Base-by-base conservation (phyloP, 2,329 filamentous ascomycete genomes). In the Akanthomyces lecanii region DNA sequence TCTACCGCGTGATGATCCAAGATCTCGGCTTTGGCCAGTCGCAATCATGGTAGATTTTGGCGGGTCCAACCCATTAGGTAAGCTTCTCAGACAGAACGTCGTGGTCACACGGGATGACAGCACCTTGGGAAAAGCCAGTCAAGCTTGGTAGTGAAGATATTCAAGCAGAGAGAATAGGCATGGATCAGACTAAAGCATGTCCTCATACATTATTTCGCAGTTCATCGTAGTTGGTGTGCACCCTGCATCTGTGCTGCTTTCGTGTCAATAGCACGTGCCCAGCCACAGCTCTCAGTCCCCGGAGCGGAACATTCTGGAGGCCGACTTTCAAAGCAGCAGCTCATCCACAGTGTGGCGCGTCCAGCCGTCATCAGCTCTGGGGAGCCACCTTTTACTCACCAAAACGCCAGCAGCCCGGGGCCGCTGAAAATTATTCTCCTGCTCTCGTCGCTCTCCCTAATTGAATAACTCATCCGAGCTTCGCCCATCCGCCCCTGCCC, bases 391-490 rank as follows among this genome's bases (percentile, higher is more conserved):
- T 36, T 36, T 60, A 38, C 50, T 47, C 42, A 30, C 42, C 33
- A 36, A 42, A 45, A 28, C 40, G 30, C 59, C 59, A 61, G 38
- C 36, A 61, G 42, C 25, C n/a, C 53, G 61, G 64, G 53, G 59
- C 63, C 42, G 42, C 58, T 67, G 66, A 68, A 68, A 68, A 68
- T 68, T 68, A 65, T 68, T 68, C 66, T 68, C 66, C 65, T 65
- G 59, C 64, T 65, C 33, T 36, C 33, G 33, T 36, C 65, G 63
- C 66, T 63, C 63, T 66, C 58, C 58, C 62, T 45, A 52, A 66
- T 10, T 50, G 44, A 30, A 55, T 54, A 63, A 23, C 57, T 60
- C 55, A 56, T 57, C 63, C 62, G 63, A 67, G 63, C 66, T 66
- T 57, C 56, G 65, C 62, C 65, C 58, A 62, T 57, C 40, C 53